A percentile compares a stretch with the other conserved stretches of the same genome.
These are phyloP conservation scores for Musa troglodytarum DNA, from an alignment of 176 grass and related monocot genomes.

Conservation along the genomic window DNA sequence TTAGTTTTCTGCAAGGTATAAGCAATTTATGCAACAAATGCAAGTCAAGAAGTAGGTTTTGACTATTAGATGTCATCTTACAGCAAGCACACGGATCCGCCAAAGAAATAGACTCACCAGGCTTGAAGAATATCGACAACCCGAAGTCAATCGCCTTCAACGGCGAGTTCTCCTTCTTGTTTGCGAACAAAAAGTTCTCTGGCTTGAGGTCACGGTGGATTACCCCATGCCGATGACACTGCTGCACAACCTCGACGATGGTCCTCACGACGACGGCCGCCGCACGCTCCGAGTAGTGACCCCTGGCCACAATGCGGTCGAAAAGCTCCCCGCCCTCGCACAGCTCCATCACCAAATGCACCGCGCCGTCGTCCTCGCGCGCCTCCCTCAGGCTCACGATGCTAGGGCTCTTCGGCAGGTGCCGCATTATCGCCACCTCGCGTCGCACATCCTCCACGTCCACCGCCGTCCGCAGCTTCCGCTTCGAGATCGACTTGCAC, in stretches of 20 bases:
- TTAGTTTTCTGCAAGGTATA: background rate
- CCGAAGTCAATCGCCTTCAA: slow-evolving; percentile 93
- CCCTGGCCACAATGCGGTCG: slow-evolving; percentile 90
- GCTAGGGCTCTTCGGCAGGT: slow-evolving; percentile 68
- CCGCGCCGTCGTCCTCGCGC: slow-evolving; percentile 79
- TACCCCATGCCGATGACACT: slow-evolving; percentile 86
- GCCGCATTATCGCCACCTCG: slow-evolving; percentile 93
- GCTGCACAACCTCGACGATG: slow-evolving; percentile 92
- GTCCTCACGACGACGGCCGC: slow-evolving; percentile 61
- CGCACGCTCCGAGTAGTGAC: slow-evolving; percentile 86
- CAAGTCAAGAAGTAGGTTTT: background rate
- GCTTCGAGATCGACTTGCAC: slow-evolving; percentile 98
- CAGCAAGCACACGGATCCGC: background rate
- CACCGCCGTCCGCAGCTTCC: slow-evolving; percentile 80
- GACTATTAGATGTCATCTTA: background rate
- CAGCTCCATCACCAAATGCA: slow-evolving; percentile 98
- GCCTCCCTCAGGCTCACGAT: slow-evolving; percentile 70
- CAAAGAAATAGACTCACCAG: slow-evolving; percentile 22
- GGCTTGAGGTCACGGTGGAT: slow-evolving; percentile 96
- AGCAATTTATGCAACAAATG: background rate
- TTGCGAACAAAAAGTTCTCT: slow-evolving; percentile 83
- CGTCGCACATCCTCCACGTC: slow-evolving; percentile 96
- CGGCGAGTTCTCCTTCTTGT: slow-evolving; percentile 97
- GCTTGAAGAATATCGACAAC: slow-evolving; percentile 98
- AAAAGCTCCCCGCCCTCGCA: slow-evolving; percentile 97